Evolutionary conservation across 202 grass and related monocot genomes (phyloP), one percentile per base, ranked within the genome.

Genomic region (Carex arenaria): DNA sequence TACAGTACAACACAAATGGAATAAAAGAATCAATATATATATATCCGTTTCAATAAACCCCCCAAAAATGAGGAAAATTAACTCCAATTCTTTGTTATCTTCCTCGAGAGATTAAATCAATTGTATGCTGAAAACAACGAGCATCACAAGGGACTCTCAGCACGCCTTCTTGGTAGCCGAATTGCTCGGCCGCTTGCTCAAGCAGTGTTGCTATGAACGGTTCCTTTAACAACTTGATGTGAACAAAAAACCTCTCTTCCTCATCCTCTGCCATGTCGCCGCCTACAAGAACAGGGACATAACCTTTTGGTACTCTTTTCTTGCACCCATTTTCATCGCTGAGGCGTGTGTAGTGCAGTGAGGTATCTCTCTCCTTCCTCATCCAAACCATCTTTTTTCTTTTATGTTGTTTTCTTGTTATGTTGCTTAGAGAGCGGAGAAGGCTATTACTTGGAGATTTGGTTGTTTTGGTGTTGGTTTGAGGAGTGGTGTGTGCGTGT

Each of bases 71-170:
- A 26, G 12, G 36, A 42, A 51, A 65, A 43, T 22, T 20, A 60
- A 30, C 12, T 65, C 13, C 3, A 14, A 45, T 6, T 9, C 42
- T 15, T 10, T 51, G 32, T 80, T 19, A 66, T 79, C 79, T 49
- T 36, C 79, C 59, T 32, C 66, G 38, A 49, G 82, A 84, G 60
- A 77, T 84, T 11, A 69, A 52, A 14, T 53, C 10, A 19, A 92
- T 34, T 40, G 85, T 85, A 9, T 28, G 83, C 0, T 76, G 86
- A 62, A 95, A 87, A 2, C 64, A 85, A 0, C 49, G 59, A 0
- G 23, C 93, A 84, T 91, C 93, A 61, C 89, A 95, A 10, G 80
- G 90, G 2, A 95, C 70, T 70, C 85, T 86, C 38, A 95, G 88
- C 57, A 95, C 90, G 17, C 93, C 90, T 31, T 86, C 59, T 83